Evolutionary conservation across 2,329 filamentous ascomycete genomes (phyloP).

Genomic region (Paracoccidioides brasiliensis): DNA sequence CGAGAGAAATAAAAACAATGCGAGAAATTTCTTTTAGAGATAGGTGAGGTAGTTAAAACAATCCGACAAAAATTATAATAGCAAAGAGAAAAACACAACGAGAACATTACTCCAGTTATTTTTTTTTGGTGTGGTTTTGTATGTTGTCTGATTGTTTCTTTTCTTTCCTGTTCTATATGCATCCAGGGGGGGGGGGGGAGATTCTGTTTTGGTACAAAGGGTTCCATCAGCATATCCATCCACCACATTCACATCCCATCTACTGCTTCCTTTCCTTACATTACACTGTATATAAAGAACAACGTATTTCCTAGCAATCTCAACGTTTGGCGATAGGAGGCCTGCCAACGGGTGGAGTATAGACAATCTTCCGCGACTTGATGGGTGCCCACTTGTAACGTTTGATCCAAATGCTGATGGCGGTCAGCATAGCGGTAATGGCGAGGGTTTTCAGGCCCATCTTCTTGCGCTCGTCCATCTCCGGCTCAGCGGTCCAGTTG

Average conservation of each 20-base stretch:
- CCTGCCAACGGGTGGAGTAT: slow-evolving; percentile 54
- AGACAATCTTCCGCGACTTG: slow-evolving; percentile 89
- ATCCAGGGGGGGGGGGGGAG: background rate
- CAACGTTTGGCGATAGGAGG: slow-evolving; percentile 6
- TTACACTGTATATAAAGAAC: background rate
- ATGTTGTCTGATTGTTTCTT: background rate
- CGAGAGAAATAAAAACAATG: too few relatives aligned
- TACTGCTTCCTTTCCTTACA: background rate
- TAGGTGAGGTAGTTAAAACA: too few relatives aligned
- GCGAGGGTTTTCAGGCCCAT: slow-evolving; percentile 97
- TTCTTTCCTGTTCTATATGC: background rate
- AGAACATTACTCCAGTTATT: background rate
- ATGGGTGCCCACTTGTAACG: slow-evolving; percentile 97
- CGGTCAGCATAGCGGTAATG: slow-evolving; percentile 64
- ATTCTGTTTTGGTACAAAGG: slow-evolving; percentile 1
- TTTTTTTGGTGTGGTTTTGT: background rate
- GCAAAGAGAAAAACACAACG: background rate
- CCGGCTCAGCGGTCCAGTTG: slow-evolving; percentile 97
- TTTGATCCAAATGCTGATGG: slow-evolving; percentile 93
- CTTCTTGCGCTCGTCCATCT: slow-evolving; percentile 99
- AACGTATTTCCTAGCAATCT: background rate
- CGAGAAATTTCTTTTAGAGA: too few relatives aligned
- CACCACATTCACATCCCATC: background rate
- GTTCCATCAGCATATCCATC: background rate
- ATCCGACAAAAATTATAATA: background rate